Percentiles rank a stretch among this genome's conserved stretches.
Conservation (phyloP, 345 rosid genomes). For the Turritis glabra region DNA sequence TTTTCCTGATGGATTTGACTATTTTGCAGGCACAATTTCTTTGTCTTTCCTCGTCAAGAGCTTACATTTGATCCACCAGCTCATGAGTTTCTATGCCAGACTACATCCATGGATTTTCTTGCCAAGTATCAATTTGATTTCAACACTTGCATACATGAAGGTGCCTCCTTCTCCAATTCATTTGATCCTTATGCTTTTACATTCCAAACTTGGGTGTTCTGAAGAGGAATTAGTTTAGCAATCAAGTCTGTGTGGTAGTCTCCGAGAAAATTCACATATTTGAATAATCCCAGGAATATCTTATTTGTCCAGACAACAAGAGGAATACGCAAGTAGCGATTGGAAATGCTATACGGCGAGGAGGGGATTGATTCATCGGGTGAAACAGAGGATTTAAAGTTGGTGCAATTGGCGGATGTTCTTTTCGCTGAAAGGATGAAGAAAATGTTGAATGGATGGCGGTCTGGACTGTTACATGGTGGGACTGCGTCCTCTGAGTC, state of each 20-base stretch:
- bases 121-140: conserved; percentile 92
- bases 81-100: conserved; percentile 84
- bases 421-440: conserved; percentile 88
- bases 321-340: conserved; percentile 50
- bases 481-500: conserved; percentile 37
- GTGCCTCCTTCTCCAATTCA: too few relatives aligned
- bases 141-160: conserved; percentile 79
- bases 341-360: conserved; percentile 38
- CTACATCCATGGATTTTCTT: conserved; percentile 79
- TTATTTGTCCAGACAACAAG: conserved; percentile 90
- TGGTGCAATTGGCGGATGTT: conserved; percentile 56
- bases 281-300: conserved; percentile 77
- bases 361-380: conserved; percentile 31
- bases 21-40: conserved; percentile 76
- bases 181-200: neutral
- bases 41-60: conserved; percentile 74
- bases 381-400: conserved; percentile 43
- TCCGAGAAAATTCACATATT: conserved; percentile 41
- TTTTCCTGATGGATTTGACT: neutral
- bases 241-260: neutral
- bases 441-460: conserved; percentile 64
- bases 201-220: neutral
- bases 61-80: conserved; percentile 51
- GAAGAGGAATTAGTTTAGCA: neutral
- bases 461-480: conserved; percentile 47